Conservation (phyloP, 805 yeast genomes). For the Nakazawaea siamensis region DNA sequence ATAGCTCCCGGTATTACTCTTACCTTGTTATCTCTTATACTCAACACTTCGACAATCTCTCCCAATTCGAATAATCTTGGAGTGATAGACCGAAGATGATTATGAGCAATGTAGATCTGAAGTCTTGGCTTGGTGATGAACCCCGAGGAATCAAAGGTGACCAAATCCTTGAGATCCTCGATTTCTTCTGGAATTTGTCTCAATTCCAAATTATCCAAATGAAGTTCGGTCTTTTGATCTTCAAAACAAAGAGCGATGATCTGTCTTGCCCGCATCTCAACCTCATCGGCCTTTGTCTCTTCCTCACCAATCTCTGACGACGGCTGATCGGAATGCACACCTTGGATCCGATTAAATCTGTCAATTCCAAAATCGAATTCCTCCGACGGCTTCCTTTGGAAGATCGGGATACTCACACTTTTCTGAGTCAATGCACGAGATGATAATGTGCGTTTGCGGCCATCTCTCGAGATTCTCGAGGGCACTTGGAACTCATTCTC, state of each 20-base stretch:
- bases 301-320: constrained; percentile 21
- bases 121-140: constrained; percentile 27
- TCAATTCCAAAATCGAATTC: constrained; percentile 41
- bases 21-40: constrained; percentile 41
- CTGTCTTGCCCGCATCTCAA: constrained; percentile 25
- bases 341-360: constrained; percentile 30
- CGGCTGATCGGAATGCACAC: constrained; percentile 20
- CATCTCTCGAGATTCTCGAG: background rate
- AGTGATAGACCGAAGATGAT: constrained; percentile 37
- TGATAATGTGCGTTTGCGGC: background rate
- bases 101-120: constrained; percentile 44
- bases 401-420: constrained; percentile 1
- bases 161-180: constrained; percentile 46
- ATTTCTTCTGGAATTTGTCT: constrained; percentile 48
- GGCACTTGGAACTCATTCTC: background rate
- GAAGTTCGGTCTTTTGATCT: constrained; percentile 32
- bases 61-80: constrained; percentile 43
- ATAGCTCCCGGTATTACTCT: constrained; percentile 41
- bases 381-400: constrained; percentile 6
- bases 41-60: constrained; percentile 37
- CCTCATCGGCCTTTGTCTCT: background rate
- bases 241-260: constrained; percentile 40
- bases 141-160: constrained; percentile 29
- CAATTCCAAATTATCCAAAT: constrained; percentile 39
- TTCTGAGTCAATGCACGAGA: background rate